Evolutionary conservation across 1,284 basidiomycete genomes (phyloP), one percentile per base, ranked within the genome.

Genomic region (Bjerkandera adusta): DNA sequence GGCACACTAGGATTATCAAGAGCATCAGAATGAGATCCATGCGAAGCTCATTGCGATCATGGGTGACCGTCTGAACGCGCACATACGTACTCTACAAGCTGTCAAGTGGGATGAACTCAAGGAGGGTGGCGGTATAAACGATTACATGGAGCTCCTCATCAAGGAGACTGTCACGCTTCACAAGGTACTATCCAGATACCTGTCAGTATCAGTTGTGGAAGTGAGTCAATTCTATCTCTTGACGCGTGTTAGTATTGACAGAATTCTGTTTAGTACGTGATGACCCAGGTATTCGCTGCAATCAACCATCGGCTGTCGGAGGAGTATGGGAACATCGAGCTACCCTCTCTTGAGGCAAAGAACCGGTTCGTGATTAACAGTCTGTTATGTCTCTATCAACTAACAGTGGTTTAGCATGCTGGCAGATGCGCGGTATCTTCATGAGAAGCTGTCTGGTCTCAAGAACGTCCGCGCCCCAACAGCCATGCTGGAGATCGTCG

Each of bases 1-100:
- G 3, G 16, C 10, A 3, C 12, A n/a, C 4, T 52, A 92, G 87
- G 97, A 99, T 67, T 98, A 91, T 64, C 94, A 97, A 76, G 96
- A 99, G 66, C 96, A 99, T 68, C 97, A 99, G 69, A 92, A 95
- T 64, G 97, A 99, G 72, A 97, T 99, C 45, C 95, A 99, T 66
- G 81, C 92, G 46, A 99, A 99, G 71, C 77, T 99, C 44, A 89
- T 99, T 42, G 90, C 94, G 29, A 99, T 99, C 68, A 99, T 99
- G 97, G 87, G 93, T 43, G 96, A 99, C 69, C 81, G 96, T 42
- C 73, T 99, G 38, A 83, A 76, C 51, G 85, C 90, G 1, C 96
- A 99, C 66, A 86, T 91, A 63, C 85, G 83, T 61, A 73, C 83
- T 21, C 72, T 95, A 45, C 83, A 85, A 69, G 85, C 73, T 34